These are phyloP conservation scores for Russula olivacea DNA, from an alignment of 768 basidiomycete genomes.

Conservation along the genomic window DNA sequence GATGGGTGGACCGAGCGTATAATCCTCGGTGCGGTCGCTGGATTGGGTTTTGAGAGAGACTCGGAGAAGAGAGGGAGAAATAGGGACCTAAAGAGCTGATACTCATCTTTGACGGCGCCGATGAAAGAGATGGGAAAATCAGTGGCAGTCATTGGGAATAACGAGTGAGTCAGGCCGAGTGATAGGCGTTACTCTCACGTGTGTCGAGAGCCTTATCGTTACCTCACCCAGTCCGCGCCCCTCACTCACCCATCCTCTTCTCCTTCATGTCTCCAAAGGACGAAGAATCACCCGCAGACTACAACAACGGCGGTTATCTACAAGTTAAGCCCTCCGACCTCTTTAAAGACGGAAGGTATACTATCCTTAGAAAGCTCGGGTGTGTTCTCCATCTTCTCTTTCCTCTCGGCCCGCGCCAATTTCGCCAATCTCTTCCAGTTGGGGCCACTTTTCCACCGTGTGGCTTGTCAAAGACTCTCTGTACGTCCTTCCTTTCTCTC, in stretches of 20 bases:
- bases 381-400: constrained; percentile 32
- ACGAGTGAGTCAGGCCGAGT: background rate
- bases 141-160: background rate
- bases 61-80: background rate
- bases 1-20: constrained; percentile 68
- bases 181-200: background rate
- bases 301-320: constrained; percentile 77
- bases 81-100: constrained; percentile 69
- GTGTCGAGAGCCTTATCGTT: constrained; percentile 1
- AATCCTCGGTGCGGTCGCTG: constrained; percentile 68
- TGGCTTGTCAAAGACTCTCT: constrained; percentile 80
- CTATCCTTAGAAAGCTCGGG: constrained; percentile 87
- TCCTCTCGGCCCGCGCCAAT: constrained; percentile 4
- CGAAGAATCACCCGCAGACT: constrained; percentile 80
- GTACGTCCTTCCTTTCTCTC: constrained; percentile 41
- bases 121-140: constrained; percentile 41
- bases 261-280: constrained; percentile 61
- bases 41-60: background rate
- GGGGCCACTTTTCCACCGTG: constrained; percentile 95
- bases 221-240: constrained; percentile 43
- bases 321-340: constrained; percentile 57
- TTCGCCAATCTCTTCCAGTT: constrained; percentile 42
- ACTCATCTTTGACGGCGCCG: constrained; percentile 79
- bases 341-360: constrained; percentile 81
- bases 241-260: constrained; percentile 37